These are phyloP conservation scores for Fusarium aywerte DNA, from an alignment of 2,329 filamentous ascomycete species.

Conservation along the genomic window DNA sequence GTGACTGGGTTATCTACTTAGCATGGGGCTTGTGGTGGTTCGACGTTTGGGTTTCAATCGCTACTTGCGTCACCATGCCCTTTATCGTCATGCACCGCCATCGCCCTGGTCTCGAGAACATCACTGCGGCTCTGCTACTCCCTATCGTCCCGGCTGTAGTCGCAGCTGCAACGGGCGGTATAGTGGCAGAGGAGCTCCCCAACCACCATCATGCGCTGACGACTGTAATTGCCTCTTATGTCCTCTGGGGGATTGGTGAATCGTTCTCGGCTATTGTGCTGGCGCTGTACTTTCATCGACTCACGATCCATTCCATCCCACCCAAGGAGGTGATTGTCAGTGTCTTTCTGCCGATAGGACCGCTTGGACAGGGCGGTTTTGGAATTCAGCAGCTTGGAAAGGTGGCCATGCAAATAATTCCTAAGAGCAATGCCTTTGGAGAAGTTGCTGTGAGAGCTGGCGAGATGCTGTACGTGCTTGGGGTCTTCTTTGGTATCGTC, in stretches of 20 bases:
- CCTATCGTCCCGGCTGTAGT: constrained; percentile 75
- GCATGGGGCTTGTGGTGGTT: constrained; percentile 70
- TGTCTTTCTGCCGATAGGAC: constrained; percentile 73
- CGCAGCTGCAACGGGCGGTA: constrained; percentile 70
- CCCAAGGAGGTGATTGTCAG: constrained; percentile 74
- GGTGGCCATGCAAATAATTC: constrained; percentile 57
- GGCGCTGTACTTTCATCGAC: constrained; percentile 75
- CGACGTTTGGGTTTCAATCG: constrained; percentile 63
- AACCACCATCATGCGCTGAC: constrained; percentile 65
- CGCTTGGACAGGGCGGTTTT: constrained; percentile 73
- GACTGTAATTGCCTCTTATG: constrained; percentile 72
- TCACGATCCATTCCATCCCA: constrained; percentile 73
- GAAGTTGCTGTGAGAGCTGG: constrained; percentile 52
- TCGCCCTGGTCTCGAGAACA: constrained; percentile 61
- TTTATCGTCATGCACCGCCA: constrained; percentile 65
- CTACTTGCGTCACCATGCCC: constrained; percentile 65
- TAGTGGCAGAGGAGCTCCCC: constrained; percentile 69
- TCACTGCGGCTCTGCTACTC: constrained; percentile 73
- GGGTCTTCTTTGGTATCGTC: constrained; percentile 58
- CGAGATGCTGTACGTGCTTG: constrained; percentile 66
- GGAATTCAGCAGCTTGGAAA: constrained; percentile 63
- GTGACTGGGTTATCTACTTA: constrained; percentile 63
- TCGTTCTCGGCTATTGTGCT: constrained; percentile 69
- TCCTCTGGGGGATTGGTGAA: constrained; percentile 74
- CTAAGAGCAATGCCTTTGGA: constrained; percentile 57